Evolutionary conservation across 768 basidiomycete genomes (phyloP).

Genomic region (Lepiota venenata): DNA sequence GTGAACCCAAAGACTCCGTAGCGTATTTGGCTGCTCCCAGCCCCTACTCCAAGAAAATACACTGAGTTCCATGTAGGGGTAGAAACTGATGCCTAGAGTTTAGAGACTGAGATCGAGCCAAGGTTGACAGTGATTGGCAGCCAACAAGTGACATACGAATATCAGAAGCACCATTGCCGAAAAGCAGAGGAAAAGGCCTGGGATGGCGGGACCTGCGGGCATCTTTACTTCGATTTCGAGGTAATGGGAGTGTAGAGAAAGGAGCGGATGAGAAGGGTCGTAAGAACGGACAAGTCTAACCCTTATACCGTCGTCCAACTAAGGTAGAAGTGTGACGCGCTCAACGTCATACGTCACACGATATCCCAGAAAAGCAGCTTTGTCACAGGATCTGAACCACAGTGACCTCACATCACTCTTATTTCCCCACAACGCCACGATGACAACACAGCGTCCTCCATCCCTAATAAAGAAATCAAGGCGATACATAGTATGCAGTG

Average conservation of each 20-base stretch:
- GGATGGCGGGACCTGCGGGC: constrained; percentile 52
- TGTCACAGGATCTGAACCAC: background rate
- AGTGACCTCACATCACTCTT: background rate
- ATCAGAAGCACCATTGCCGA: constrained; percentile 67
- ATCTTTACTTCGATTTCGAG: background rate
- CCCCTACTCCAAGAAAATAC: constrained; percentile 59
- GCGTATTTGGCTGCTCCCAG: constrained; percentile 30
- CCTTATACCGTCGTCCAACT: background rate
- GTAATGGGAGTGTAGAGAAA: background rate
- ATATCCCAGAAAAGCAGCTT: background rate
- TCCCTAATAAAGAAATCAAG: background rate
- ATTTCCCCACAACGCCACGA: constrained; percentile 1
- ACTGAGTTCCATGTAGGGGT: constrained; percentile 71
- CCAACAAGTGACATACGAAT: constrained; percentile 44
- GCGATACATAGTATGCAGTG: background rate
- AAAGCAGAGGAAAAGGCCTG: constrained; percentile 71
- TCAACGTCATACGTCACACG: background rate
- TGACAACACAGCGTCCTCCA: background rate
- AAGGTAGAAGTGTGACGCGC: background rate
- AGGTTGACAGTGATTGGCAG: background rate
- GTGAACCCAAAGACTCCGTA: constrained; percentile 84
- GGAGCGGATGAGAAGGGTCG: background rate
- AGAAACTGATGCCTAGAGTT: constrained; percentile 60
- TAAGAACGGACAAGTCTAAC: background rate
- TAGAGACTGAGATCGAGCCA: background rate